These are phyloP conservation scores for Aciculoconidium aculeatum DNA, from an alignment of 805 yeast species.

Conservation along the genomic window DNA sequence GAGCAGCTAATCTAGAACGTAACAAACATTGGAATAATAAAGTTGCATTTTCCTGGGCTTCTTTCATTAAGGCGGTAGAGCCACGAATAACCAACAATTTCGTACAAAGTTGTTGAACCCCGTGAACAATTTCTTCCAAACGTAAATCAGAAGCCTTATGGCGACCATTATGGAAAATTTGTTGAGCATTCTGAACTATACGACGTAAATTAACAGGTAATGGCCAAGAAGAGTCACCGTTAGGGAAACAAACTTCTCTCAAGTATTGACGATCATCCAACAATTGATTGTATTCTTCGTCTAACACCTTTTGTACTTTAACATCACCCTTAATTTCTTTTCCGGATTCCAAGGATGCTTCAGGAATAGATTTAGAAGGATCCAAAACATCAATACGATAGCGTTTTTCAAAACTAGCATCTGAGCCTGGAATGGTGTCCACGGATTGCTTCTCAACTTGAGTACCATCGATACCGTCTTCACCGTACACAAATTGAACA, in stretches of 20 bases:
- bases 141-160: slow-evolving; percentile 86
- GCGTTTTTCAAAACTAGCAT: slow-evolving; percentile 71
- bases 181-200: slow-evolving; percentile 94
- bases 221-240: slow-evolving; percentile 97
- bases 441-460: slow-evolving; percentile 95
- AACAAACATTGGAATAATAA: slow-evolving; percentile 83
- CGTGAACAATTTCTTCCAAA: slow-evolving; percentile 68
- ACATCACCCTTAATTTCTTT: slow-evolving; percentile 87
- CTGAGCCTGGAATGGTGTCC: slow-evolving; percentile 93
- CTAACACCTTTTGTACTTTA: slow-evolving; percentile 72
- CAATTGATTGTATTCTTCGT: slow-evolving; percentile 79
- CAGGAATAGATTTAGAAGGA: slow-evolving; percentile 52
- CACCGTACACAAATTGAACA: slow-evolving; percentile 95
- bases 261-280: slow-evolving; percentile 70
- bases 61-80: slow-evolving; percentile 59
- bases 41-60: slow-evolving; percentile 92
- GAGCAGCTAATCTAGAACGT: slow-evolving; percentile 85
- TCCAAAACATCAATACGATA: slow-evolving; percentile 85
- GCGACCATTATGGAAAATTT: slow-evolving; percentile 90
- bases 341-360: slow-evolving; percentile 80
- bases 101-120: slow-evolving; percentile 63
- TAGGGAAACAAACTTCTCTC: slow-evolving; percentile 75
- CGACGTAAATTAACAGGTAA: slow-evolving; percentile 96
- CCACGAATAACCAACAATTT: slow-evolving; percentile 81
- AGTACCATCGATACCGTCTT: slow-evolving; percentile 98